A percentile compares a stretch with the other conserved stretches of the same genome.
Evolutionary conservation across 1,284 basidiomycete species (phyloP).

Genomic region (Phylloporus sp.): DNA sequence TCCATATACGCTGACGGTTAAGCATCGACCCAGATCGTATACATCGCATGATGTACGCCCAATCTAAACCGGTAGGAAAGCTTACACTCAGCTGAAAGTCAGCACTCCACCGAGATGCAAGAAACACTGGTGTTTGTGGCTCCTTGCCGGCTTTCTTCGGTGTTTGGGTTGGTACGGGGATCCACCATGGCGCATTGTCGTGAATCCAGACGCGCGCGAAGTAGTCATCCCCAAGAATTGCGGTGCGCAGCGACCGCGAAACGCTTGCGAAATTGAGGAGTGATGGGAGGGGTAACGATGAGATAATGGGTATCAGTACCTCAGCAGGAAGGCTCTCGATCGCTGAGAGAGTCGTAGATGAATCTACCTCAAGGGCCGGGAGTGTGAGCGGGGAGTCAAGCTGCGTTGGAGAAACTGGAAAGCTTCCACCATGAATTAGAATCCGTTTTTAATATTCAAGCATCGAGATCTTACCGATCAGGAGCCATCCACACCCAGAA

Average conservation of each 20-base stretch:
- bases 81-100: not conserved
- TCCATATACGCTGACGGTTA: conserved; percentile 2
- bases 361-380: not conserved
- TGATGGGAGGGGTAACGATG: not conserved
- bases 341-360: not conserved
- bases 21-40: conserved; percentile 1
- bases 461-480: not conserved
- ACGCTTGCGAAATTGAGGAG: not conserved
- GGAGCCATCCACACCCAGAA: conserved; percentile 7
- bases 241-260: not conserved
- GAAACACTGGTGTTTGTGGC: not conserved
- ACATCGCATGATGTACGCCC: conserved; percentile 5
- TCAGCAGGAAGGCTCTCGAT: conserved; percentile 2
- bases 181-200: not conserved
- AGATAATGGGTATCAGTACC: not conserved
- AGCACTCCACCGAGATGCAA: not conserved
- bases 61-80: not conserved
- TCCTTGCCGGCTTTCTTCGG: not conserved
- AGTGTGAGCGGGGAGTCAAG: not conserved
- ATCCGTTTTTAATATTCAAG: not conserved
- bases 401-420: not conserved
- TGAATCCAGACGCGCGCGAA: not conserved
- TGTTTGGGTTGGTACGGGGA: conserved; percentile 6
- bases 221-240: conserved; percentile 1
- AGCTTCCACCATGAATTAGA: not conserved